Conservation (phyloP, 352 stramenopile species). For the Globisporangium splendens region DNA sequence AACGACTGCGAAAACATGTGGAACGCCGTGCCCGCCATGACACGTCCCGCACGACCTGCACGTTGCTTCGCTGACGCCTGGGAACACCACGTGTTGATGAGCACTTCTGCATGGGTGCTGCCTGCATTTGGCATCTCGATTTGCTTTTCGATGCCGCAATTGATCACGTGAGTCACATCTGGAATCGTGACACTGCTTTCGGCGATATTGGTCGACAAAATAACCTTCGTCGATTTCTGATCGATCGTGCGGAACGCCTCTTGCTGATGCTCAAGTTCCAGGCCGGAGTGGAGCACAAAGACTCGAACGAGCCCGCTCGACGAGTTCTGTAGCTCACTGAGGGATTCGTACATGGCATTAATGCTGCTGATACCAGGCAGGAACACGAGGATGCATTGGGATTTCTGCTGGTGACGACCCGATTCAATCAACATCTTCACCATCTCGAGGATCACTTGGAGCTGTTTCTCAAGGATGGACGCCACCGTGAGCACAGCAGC, state of each 20-base stretch:
- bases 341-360: constrained; percentile 73
- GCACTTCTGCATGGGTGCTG: constrained; percentile 63
- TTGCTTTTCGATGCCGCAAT: constrained; percentile 82
- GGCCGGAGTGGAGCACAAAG: constrained; percentile 63
- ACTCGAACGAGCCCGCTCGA: constrained; percentile 33
- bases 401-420: constrained; percentile 25
- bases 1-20: constrained; percentile 86
- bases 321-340: constrained; percentile 31
- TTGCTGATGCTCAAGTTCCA: constrained; percentile 77
- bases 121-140: constrained; percentile 76
- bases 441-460: constrained; percentile 55
- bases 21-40: constrained; percentile 90
- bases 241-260: constrained; percentile 53
- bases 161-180: constrained; percentile 89
- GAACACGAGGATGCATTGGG: constrained; percentile 94
- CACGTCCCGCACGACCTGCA: constrained; percentile 88
- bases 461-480: constrained; percentile 62
- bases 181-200: constrained; percentile 97
- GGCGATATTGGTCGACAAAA: constrained; percentile 95
- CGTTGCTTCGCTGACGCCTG: constrained; percentile 87
- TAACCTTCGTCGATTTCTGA: constrained; percentile 83
- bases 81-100: constrained; percentile 92
- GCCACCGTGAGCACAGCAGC: constrained; percentile 44
- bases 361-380: constrained; percentile 94
- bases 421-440: constrained; percentile 50